These are phyloP conservation scores for Pleurotus djamor DNA, from an alignment of 768 basidiomycete genomes.

Conservation along the genomic window DNA sequence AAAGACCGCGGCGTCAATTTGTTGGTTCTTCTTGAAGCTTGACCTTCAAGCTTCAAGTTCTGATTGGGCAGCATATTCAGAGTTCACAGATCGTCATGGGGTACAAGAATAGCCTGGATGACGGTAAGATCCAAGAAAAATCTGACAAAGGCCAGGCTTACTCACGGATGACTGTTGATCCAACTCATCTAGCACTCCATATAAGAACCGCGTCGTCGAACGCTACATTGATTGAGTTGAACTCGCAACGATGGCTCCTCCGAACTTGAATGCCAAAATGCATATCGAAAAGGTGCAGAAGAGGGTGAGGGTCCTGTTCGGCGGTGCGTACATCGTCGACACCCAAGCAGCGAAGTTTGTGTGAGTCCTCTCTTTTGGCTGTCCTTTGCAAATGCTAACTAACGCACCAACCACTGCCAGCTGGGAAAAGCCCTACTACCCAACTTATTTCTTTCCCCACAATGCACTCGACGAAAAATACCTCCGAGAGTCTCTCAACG, in stretches of 20 bases:
- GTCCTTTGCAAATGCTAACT: neutral
- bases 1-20: too few species aligned
- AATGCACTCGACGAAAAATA: slow-evolving; percentile 43
- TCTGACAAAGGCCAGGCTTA: too few species aligned
- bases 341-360: slow-evolving; percentile 56
- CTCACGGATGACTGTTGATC: too few species aligned
- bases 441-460: slow-evolving; percentile 50
- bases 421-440: slow-evolving; percentile 55
- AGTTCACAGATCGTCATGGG: too few species aligned
- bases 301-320: slow-evolving; percentile 49
- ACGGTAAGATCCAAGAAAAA: too few species aligned
- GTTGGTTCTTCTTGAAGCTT: too few species aligned
- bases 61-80: too few species aligned
- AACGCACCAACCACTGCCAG: slow-evolving; percentile 28
- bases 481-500: slow-evolving; percentile 26
- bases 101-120: too few species aligned
- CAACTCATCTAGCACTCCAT: too few species aligned
- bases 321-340: slow-evolving; percentile 52
- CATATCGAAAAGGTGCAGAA: slow-evolving; percentile 46
- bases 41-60: too few species aligned
- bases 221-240: too few species aligned
- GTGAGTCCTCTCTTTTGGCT: slow-evolving; percentile 30
- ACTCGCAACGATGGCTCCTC: neutral
- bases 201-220: too few species aligned
- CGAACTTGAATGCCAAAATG: neutral